These are phyloP conservation scores for Lolium multiflorum DNA, from an alignment of 176 grass and related monocot genomes.

Conservation along the genomic window DNA sequence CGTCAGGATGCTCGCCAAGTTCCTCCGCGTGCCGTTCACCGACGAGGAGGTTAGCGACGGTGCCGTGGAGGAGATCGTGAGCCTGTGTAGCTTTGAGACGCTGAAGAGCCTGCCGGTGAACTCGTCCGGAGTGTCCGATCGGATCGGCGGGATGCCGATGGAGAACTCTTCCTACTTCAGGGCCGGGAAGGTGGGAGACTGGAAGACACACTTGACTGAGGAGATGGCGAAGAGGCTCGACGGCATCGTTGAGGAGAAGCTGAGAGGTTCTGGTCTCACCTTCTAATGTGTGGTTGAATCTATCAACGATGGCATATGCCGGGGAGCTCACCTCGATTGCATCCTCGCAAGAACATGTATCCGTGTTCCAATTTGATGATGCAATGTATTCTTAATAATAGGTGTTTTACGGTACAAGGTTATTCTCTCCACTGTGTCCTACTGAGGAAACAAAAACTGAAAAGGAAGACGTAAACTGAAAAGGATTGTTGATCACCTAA, in stretches of 20 bases:
- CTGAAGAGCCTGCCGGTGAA: conserved; percentile 12
- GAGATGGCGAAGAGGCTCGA: conserved; percentile 25
- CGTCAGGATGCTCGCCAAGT: conserved; percentile 29
- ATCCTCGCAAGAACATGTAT: neutral
- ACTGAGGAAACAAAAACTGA: too few species aligned
- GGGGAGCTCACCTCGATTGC: neutral
- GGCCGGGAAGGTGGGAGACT: neutral
- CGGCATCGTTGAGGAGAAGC: conserved; percentile 7
- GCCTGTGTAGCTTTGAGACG: conserved; percentile 31
- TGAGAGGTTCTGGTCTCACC: conserved; percentile 28
- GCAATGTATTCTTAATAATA: neutral
- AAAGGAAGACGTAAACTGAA: too few species aligned
- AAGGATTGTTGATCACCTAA: too few species aligned
- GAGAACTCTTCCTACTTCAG: conserved; percentile 31
- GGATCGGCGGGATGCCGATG: neutral
- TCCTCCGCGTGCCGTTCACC: conserved; percentile 19
- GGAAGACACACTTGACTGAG: conserved; percentile 18
- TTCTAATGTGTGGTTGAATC: neutral
- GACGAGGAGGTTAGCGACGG: neutral
- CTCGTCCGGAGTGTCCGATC: neutral
- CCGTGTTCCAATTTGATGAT: neutral
- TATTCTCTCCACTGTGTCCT: too few species aligned
- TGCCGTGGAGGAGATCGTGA: neutral
- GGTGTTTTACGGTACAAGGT: too few species aligned
- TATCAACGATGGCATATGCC: too few species aligned